Evolutionary conservation across 1,284 basidiomycete genomes (phyloP).

Genomic region (Vanrija sp.): DNA sequence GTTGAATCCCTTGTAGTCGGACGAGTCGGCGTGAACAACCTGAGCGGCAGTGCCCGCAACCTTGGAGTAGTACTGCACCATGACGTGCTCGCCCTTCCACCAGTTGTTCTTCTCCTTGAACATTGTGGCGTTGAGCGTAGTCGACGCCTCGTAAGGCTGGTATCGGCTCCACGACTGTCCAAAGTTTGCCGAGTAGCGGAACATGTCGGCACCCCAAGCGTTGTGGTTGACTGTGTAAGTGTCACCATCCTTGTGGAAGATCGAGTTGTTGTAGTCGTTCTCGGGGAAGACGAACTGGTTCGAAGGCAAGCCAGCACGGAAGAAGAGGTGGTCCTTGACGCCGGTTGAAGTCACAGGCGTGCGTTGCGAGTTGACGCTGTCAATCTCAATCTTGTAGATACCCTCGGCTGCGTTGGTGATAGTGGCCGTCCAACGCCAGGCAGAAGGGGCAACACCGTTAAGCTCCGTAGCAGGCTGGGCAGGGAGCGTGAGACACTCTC

Average conservation of each 20-base stretch:
- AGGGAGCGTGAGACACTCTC: constrained; percentile 47
- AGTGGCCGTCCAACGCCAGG: constrained; percentile 69
- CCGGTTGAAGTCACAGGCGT: constrained; percentile 34
- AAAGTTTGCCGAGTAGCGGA: constrained; percentile 80
- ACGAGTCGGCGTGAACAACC: constrained; percentile 70
- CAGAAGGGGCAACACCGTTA: constrained; percentile 55
- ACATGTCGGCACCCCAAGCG: constrained; percentile 78
- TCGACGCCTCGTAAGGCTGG: constrained; percentile 68
- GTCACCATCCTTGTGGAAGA: constrained; percentile 60
- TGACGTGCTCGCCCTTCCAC: constrained; percentile 78
- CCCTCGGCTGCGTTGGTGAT: constrained; percentile 55
- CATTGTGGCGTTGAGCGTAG: constrained; percentile 58
- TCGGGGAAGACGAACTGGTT: constrained; percentile 80
- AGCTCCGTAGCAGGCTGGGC: constrained; percentile 47
- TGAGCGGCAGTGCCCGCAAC: constrained; percentile 60
- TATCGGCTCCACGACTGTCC: constrained; percentile 79
- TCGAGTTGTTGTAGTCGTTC: constrained; percentile 59
- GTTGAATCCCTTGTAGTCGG: constrained; percentile 54
- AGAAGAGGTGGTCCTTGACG: constrained; percentile 63
- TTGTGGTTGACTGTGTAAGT: constrained; percentile 72
- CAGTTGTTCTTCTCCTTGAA: constrained; percentile 59
- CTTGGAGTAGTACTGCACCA: constrained; percentile 81
- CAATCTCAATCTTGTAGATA: constrained; percentile 25
- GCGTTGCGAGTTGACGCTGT: constrained; percentile 53
- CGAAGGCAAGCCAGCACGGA: constrained; percentile 67